Evolutionary conservation across 371 early-diverging fungal species (phyloP).

Genomic region (Haplosporangium sp.): DNA sequence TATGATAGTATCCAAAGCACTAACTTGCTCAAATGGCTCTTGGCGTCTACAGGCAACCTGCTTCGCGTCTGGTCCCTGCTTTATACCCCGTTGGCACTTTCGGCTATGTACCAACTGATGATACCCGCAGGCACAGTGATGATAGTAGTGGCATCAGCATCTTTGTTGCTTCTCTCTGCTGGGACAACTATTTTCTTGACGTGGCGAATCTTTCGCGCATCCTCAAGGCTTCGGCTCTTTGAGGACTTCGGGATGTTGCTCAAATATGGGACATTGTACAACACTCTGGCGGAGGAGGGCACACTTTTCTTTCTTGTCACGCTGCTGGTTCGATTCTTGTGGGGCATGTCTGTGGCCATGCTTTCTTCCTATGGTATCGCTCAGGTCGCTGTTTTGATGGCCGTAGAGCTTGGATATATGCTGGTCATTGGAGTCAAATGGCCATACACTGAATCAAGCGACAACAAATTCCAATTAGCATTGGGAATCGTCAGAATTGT

Average conservation of each 20-base stretch:
- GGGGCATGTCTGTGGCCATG: constrained; percentile 47
- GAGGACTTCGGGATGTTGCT: constrained; percentile 60
- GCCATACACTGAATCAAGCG: constrained; percentile 44
- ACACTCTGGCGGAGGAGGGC: constrained; percentile 61
- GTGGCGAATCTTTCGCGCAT: constrained; percentile 36
- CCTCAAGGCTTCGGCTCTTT: constrained; percentile 31
- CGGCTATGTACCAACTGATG: constrained; percentile 53
- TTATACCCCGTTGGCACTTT: constrained; percentile 49
- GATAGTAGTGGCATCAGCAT: constrained; percentile 29
- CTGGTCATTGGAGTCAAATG: constrained; percentile 51
- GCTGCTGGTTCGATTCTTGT: constrained; percentile 50
- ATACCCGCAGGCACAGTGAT: constrained; percentile 27
- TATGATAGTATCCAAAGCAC: background rate
- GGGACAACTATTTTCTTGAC: constrained; percentile 34
- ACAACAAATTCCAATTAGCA: constrained; percentile 48
- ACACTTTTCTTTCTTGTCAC: constrained; percentile 60
- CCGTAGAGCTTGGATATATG: constrained; percentile 45
- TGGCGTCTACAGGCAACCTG: constrained; percentile 31
- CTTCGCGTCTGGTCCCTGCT: constrained; percentile 45
- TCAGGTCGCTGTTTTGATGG: constrained; percentile 40
- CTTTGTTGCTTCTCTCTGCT: constrained; percentile 35
- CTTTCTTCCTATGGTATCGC: constrained; percentile 42
- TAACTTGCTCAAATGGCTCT: too few relatives aligned
- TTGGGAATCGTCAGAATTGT: constrained; percentile 29
- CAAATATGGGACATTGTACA: constrained; percentile 65